phyloP scores from a whole-genome alignment of 331 rosid species.

The Erythrophleum ivorense region DNA sequence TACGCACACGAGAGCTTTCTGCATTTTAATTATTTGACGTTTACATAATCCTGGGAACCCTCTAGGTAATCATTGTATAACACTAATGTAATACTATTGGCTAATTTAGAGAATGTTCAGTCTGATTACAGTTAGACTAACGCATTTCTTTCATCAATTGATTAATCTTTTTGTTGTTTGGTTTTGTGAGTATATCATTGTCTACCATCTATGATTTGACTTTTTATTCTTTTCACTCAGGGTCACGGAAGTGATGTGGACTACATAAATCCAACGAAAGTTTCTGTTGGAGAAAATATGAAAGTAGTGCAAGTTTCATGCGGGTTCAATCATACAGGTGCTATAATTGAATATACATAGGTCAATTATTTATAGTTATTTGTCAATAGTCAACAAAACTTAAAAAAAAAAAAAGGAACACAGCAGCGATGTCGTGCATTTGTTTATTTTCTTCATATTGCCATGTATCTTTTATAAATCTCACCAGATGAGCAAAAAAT shows the following conservation, averaged over 20 bases:
- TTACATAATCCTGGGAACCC: background rate
- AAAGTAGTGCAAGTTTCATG: conserved; percentile 82
- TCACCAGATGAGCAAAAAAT: conserved; percentile 12
- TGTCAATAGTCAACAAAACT: conserved; percentile 23
- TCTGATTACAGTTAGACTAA: conserved; percentile 20
- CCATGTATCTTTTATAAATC: conserved; percentile 37
- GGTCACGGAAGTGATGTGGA: conserved; percentile 94
- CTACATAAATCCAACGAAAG: conserved; percentile 67
- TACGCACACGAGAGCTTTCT: background rate
- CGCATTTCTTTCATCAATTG: conserved; percentile 18
- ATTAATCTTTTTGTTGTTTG: background rate
- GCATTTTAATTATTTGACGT: background rate
- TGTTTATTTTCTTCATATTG: conserved; percentile 9
- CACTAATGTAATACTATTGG: background rate
- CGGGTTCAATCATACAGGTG: conserved; percentile 98
- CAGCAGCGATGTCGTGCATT: conserved; percentile 17
- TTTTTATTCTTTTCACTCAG: conserved; percentile 49
- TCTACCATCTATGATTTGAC: conserved; percentile 24
- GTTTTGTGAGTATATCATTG: conserved; percentile 16
- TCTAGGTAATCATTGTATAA: background rate
- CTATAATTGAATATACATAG: conserved; percentile 68
- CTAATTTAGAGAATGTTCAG: conserved; percentile 7
- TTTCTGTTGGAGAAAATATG: conserved; percentile 59
- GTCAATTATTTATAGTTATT: conserved; percentile 11
- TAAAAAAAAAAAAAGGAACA: background rate